Evolutionary conservation across 1,284 basidiomycete genomes (phyloP).

Genomic region (Athelia psychrophila): DNA sequence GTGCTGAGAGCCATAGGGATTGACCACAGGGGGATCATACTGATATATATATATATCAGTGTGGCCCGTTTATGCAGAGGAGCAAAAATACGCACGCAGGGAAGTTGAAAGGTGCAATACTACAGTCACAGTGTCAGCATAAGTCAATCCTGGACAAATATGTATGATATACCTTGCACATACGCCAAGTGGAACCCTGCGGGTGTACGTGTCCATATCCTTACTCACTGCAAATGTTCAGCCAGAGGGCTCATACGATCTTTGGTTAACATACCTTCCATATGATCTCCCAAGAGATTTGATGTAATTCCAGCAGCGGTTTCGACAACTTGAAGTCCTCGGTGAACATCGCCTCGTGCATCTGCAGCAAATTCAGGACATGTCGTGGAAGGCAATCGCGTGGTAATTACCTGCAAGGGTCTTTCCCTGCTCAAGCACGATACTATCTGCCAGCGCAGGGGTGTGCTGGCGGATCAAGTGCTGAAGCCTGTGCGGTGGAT

Average conservation of each 20-base stretch:
- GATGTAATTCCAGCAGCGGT: conserved; percentile 83
- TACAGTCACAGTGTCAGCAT: conserved; percentile 26
- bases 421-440: conserved; percentile 91
- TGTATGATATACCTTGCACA: conserved; percentile 58
- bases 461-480: conserved; percentile 76
- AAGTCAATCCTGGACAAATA: conserved; percentile 4
- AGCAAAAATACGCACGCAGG: conserved; percentile 61
- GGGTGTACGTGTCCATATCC: conserved; percentile 95
- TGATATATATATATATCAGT: conserved; percentile 27
- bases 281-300: conserved; percentile 83
- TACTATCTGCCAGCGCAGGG: conserved; percentile 72
- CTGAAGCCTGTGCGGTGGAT: conserved; percentile 56
- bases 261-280: conserved; percentile 63
- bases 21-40: conserved; percentile 97
- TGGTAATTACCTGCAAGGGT: conserved; percentile 65
- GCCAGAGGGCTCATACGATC: not conserved
- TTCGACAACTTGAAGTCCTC: conserved; percentile 95
- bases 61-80: too few species aligned
- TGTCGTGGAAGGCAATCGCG: conserved; percentile 2
- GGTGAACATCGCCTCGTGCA: conserved; percentile 92
- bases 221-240: conserved; percentile 65
- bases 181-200: conserved; percentile 77
- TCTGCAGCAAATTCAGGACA: conserved; percentile 42
- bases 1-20: conserved; percentile 88
- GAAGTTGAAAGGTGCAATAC: conserved; percentile 92